These are phyloP conservation scores for Macrophomina phaseolina DNA, from an alignment of 2,329 filamentous ascomycete genomes.

Conservation along the genomic window DNA sequence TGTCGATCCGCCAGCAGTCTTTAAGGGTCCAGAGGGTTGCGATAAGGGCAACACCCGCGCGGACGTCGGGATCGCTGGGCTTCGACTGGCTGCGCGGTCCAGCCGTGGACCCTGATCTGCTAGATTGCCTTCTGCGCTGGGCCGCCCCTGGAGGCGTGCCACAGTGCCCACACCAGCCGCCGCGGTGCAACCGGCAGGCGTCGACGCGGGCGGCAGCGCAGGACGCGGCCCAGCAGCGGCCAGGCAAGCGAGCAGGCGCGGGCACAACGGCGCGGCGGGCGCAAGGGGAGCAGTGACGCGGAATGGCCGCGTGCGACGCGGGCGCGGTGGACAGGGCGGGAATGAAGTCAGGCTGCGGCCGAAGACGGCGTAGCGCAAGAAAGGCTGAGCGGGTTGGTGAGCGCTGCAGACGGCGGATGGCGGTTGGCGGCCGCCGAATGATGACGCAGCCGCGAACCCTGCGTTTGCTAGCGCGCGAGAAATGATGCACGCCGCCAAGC, in stretches of 20 bases:
- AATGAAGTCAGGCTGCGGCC: constrained; percentile 13
- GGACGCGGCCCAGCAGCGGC: background rate
- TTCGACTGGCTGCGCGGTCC: background rate
- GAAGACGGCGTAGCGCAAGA: background rate
- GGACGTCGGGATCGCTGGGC: background rate
- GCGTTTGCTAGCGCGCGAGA: background rate
- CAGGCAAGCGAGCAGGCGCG: background rate
- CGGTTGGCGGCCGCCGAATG: background rate
- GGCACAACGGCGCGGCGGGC: background rate
- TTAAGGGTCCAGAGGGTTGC: constrained; percentile 6
- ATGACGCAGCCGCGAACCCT: constrained; percentile 13
- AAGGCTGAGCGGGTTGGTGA: background rate
- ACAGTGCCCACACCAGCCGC: background rate
- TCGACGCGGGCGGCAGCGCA: background rate
- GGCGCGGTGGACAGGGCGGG: background rate
- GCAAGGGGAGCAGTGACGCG: constrained; percentile 7
- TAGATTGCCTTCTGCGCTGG: constrained; percentile 2
- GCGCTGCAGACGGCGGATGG: background rate
- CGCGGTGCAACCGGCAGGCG: background rate
- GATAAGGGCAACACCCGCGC: constrained; percentile 10
- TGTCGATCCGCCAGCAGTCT: constrained; percentile 3
- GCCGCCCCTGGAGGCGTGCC: background rate
- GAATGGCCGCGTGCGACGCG: constrained; percentile 19
- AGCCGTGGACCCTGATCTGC: constrained; percentile 20
- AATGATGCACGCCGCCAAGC: constrained; percentile 19